Percentiles rank a stretch among this genome's conserved stretches.
These are phyloP conservation scores for Dendrobium catenatum DNA, from an alignment of 106 monocot species.

Conservation along the genomic window DNA sequence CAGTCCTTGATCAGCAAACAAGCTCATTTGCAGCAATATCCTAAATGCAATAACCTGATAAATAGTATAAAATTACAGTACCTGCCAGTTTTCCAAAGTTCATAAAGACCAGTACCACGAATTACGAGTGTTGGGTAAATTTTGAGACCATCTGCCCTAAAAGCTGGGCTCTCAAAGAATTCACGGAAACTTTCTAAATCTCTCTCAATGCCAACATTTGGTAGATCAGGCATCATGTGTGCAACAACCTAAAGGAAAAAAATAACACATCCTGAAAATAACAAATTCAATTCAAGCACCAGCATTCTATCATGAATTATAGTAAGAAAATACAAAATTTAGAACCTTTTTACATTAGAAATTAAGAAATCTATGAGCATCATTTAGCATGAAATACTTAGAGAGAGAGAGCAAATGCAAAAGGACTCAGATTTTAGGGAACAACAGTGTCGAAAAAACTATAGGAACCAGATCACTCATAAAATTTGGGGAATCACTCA, in stretches of 20 bases:
- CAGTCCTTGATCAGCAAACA: not conserved
- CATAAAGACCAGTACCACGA: conserved; percentile 98
- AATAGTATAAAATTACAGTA: not conserved
- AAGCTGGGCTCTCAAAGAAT: conserved; percentile 92
- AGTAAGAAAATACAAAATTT: too few species aligned
- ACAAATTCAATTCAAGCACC: not conserved
- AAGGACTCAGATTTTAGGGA: too few species aligned
- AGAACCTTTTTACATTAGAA: too few species aligned
- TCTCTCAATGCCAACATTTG: conserved; percentile 99
- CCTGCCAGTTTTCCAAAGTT: conserved; percentile 99
- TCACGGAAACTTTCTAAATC: conserved; percentile 95
- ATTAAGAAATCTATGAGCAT: too few species aligned
- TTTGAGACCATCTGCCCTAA: conserved; percentile 97
- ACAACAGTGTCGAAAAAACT: too few species aligned
- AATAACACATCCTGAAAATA: not conserved
- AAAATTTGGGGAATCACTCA: too few species aligned
- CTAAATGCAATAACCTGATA: not conserved
- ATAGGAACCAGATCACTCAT: too few species aligned
- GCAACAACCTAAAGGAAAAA: conserved; percentile 72
- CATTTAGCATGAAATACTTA: too few species aligned
- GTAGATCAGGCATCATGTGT: conserved; percentile 99
- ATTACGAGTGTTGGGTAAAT: conserved; percentile 99
- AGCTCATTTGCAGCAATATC: not conserved
- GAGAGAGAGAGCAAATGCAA: too few species aligned
- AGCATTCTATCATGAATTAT: too few species aligned